A percentile compares a stretch with the other conserved stretches of the same genome.
These are phyloP conservation scores for Tetracladium maxilliforme DNA, from an alignment of 2,329 filamentous ascomycete species.

Conservation along the genomic window DNA sequence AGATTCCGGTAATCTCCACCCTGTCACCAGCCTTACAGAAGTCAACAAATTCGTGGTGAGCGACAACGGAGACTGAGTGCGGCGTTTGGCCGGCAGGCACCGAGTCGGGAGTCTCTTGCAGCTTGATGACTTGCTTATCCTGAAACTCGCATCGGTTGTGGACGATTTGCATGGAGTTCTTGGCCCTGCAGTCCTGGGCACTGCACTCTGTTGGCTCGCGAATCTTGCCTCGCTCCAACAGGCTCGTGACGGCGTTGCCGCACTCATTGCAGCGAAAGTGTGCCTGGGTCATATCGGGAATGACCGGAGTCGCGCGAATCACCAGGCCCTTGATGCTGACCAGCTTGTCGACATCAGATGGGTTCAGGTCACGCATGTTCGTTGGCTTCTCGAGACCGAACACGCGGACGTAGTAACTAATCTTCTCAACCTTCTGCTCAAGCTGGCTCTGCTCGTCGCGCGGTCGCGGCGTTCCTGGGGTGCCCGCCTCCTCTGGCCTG, in stretches of 20 bases:
- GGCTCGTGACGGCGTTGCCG: conserved; percentile 78
- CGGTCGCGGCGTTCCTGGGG: conserved; percentile 23
- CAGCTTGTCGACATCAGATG: conserved; percentile 89
- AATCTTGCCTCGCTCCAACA: conserved; percentile 91
- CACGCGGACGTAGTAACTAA: conserved; percentile 73
- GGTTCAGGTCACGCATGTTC: conserved; percentile 89
- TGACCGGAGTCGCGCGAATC: conserved; percentile 88
- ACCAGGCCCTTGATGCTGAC: conserved; percentile 92
- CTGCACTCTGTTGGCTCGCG: conserved; percentile 86
- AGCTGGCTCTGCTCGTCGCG: conserved; percentile 39
- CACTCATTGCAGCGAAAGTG: conserved; percentile 95
- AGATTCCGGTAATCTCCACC: conserved; percentile 91
- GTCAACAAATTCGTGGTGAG: conserved; percentile 94
- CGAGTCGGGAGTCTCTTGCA: conserved; percentile 92
- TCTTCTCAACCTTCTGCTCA: conserved; percentile 68
- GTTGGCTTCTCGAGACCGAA: conserved; percentile 78
- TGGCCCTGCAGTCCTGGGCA: conserved; percentile 62
- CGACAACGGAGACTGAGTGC: conserved; percentile 89
- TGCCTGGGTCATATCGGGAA: conserved; percentile 97
- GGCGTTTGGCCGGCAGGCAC: conserved; percentile 94
- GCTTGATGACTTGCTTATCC: conserved; percentile 97
- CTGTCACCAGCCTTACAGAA: conserved; percentile 96
- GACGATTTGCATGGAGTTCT: conserved; percentile 96
- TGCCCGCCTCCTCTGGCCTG: conserved; percentile 35
- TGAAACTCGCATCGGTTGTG: conserved; percentile 92